Percentiles rank a stretch among this genome's conserved stretches.
Conservation (phyloP, 2,329 filamentous ascomycete species). For the Botrytis galanthina region DNA sequence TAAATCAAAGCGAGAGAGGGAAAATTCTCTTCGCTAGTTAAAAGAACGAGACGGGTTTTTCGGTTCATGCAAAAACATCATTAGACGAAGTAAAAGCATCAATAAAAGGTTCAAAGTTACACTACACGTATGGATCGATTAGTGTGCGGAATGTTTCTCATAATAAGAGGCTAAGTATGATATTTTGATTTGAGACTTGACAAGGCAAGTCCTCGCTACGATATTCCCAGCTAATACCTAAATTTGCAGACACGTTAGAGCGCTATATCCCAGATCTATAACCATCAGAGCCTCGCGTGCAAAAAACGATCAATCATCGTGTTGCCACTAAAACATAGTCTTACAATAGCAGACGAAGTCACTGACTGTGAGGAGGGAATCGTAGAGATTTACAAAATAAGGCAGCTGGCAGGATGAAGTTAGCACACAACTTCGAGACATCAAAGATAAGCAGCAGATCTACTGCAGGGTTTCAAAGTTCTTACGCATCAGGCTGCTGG, state of each 20-base stretch:
- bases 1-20: neutral
- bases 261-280: accelerated
- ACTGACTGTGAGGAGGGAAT: neutral
- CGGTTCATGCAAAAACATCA: neutral
- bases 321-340: neutral
- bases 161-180: neutral
- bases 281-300: neutral
- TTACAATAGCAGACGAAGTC: neutral
- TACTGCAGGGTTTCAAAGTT: neutral
- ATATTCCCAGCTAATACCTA: neutral
- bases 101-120: neutral
- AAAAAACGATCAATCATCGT: neutral
- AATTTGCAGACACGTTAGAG: neutral
- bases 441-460: neutral
- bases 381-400: neutral
- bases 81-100: neutral
- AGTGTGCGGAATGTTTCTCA: neutral
- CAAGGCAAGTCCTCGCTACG: neutral
- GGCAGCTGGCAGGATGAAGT: neutral
- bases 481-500: neutral
- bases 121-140: neutral
- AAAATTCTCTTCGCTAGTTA: neutral
- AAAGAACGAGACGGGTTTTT: neutral
- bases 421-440: neutral
- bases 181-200: neutral